These are phyloP conservation scores for Parmelia sp. DNA, from an alignment of 495 filamentous ascomycete species.

Conservation along the genomic window DNA sequence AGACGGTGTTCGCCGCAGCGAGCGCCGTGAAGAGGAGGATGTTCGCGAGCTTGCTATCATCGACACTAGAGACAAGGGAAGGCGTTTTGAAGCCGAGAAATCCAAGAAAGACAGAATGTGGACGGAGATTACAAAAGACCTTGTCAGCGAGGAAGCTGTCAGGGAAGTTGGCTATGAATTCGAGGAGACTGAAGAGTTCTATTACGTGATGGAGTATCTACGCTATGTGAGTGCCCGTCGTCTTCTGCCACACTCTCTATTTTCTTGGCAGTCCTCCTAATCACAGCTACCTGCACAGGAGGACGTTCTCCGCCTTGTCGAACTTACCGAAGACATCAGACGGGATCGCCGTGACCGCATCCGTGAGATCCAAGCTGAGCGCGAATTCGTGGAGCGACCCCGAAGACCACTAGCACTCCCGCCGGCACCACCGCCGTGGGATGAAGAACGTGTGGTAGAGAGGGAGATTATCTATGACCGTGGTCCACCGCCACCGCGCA, in stretches of 20 bases:
- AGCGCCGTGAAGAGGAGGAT: conserved; percentile 44
- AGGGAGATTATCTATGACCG: conserved; percentile 51
- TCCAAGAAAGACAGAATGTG: conserved; percentile 62
- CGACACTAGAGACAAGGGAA: conserved; percentile 36
- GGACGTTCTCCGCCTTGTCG: conserved; percentile 77
- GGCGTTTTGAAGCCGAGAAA: conserved; percentile 38
- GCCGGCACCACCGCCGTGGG: conserved; percentile 31
- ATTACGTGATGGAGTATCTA: conserved; percentile 89
- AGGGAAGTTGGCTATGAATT: conserved; percentile 78
- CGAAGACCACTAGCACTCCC: conserved; percentile 22
- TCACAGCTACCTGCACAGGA: conserved; percentile 47
- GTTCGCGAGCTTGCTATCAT: conserved; percentile 32
- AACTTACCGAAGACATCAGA: conserved; percentile 76
- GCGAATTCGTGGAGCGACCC: conserved; percentile 43
- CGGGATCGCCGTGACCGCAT: conserved; percentile 66
- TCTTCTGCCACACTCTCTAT: conserved; percentile 25
- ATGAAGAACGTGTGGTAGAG: conserved; percentile 55
- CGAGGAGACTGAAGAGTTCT: conserved; percentile 84
- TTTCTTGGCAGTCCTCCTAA: background rate
- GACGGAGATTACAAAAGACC: conserved; percentile 95
- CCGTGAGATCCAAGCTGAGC: conserved; percentile 75
- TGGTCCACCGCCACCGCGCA: conserved; percentile 17
- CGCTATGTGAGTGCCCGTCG: conserved; percentile 59
- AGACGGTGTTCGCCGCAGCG: conserved; percentile 40
- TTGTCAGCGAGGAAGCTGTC: conserved; percentile 84